Evolutionary conservation across 164 flowering plant genomes (phyloP).

Genomic region (Liquidambar formosana): DNA sequence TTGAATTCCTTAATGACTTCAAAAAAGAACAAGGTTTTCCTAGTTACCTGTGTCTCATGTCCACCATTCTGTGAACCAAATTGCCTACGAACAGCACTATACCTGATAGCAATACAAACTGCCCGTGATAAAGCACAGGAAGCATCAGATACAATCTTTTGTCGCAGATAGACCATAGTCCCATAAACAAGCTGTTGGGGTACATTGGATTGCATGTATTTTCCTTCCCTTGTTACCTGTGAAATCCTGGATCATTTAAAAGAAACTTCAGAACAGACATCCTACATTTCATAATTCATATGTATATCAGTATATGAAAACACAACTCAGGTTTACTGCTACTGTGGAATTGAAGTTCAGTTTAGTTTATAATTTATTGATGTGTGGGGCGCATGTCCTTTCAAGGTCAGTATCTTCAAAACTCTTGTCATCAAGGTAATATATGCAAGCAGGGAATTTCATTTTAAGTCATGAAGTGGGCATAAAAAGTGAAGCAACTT

Average conservation of each 20-base stretch:
- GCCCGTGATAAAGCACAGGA: conserved; percentile 87
- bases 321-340: background rate
- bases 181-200: conserved; percentile 93
- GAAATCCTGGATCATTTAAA: conserved; percentile 53
- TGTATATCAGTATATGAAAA: background rate
- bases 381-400: no score
- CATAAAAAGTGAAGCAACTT: no score
- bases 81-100: conserved; percentile 95
- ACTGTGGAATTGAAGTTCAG: background rate
- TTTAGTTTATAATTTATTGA: background rate
- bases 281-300: background rate
- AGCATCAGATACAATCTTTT: conserved; percentile 86
- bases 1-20: background rate
- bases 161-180: conserved; percentile 94
- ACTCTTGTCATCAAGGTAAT: no score
- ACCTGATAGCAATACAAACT: conserved; percentile 92
- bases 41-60: conserved; percentile 83
- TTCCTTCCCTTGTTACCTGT: conserved; percentile 92
- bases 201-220: conserved; percentile 69
- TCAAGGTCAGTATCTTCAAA: no score
- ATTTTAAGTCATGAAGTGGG: no score
- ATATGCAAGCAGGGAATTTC: no score
- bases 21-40: background rate
- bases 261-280: conserved; percentile 6
- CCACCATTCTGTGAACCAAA: conserved; percentile 93